These are phyloP conservation scores for Phytopythium litorale DNA, from an alignment of 352 stramenopile species.

Conservation along the genomic window DNA sequence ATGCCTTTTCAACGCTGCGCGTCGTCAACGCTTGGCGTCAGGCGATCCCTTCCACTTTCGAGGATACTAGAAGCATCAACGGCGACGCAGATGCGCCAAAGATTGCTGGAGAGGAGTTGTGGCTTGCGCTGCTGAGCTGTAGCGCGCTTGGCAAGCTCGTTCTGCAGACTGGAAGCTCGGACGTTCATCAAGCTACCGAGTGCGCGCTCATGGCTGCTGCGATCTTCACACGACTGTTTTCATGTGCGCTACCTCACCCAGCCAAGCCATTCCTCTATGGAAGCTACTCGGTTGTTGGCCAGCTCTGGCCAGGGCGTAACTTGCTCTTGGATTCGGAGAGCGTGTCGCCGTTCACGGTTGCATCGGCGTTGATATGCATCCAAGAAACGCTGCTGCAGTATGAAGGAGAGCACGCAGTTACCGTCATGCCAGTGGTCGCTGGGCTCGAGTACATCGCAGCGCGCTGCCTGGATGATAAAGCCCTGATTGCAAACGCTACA, in stretches of 20 bases:
- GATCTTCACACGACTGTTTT: constrained; percentile 53
- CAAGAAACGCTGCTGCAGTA: constrained; percentile 55
- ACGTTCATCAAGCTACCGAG: constrained; percentile 41
- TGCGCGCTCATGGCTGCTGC: constrained; percentile 64
- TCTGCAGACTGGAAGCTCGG: constrained; percentile 28
- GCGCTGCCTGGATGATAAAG: constrained; percentile 37
- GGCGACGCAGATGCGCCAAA: constrained; percentile 14
- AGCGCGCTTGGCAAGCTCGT: constrained; percentile 53
- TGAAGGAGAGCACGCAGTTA: constrained; percentile 32
- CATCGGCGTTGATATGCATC: constrained; percentile 34
- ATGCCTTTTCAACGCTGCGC: constrained; percentile 58
- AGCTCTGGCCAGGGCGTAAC: constrained; percentile 59
- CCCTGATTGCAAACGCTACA: constrained; percentile 49
- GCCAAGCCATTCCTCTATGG: constrained; percentile 55
- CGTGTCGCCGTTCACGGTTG: constrained; percentile 30
- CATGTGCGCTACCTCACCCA: constrained; percentile 57
- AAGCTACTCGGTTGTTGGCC: constrained; percentile 38
- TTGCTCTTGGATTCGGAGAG: constrained; percentile 40
- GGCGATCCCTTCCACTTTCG: constrained; percentile 18
- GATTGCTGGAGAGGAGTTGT: constrained; percentile 57
- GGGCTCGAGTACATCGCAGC: constrained; percentile 46
- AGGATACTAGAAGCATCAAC: constrained; percentile 14
- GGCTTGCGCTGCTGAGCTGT: constrained; percentile 47
- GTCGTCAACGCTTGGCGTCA: constrained; percentile 47
- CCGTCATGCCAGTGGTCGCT: constrained; percentile 52